A percentile compares a stretch with the other conserved stretches of the same genome.
phyloP scores from a whole-genome alignment of 306 rosid genomes.

The Abrus pulchellus region DNA sequence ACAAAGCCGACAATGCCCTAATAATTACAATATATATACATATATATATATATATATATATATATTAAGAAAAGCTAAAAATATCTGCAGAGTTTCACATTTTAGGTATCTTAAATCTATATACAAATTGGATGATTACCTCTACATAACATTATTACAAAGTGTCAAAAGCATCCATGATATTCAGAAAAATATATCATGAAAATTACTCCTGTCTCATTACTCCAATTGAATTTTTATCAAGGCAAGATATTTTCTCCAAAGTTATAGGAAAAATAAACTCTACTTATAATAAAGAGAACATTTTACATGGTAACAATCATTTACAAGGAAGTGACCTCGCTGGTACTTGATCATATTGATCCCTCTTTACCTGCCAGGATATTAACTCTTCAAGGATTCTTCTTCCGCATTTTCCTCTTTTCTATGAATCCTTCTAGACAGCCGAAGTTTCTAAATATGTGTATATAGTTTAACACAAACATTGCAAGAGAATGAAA shows the following conservation, averaged over 20 bases:
- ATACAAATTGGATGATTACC: too few relatives aligned
- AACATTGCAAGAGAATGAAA: slow-evolving; percentile 1
- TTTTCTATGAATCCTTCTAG: neutral
- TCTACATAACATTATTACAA: too few relatives aligned
- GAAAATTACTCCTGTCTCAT: neutral
- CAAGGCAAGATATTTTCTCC: neutral
- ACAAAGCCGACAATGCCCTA: too few relatives aligned
- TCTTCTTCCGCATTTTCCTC: too few relatives aligned
- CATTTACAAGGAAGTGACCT: neutral
- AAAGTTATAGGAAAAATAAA: neutral
- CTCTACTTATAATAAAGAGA: neutral
- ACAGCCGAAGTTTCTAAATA: neutral
- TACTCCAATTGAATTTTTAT: neutral
- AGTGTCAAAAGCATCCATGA: neutral
- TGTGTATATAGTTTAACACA: neutral
- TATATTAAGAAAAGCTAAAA: too few relatives aligned
- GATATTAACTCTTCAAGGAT: neutral
- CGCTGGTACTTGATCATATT: neutral
- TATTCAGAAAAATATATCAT: neutral
- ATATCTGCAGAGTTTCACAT: too few relatives aligned
- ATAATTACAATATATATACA: too few relatives aligned
- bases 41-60: too few relatives aligned
- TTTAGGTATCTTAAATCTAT: too few relatives aligned
- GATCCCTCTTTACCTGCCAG: neutral
- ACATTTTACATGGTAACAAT: neutral